Base-by-base conservation (phyloP, 192 early-diverging fungal genomes). In the Mortierella claussenii region DNA sequence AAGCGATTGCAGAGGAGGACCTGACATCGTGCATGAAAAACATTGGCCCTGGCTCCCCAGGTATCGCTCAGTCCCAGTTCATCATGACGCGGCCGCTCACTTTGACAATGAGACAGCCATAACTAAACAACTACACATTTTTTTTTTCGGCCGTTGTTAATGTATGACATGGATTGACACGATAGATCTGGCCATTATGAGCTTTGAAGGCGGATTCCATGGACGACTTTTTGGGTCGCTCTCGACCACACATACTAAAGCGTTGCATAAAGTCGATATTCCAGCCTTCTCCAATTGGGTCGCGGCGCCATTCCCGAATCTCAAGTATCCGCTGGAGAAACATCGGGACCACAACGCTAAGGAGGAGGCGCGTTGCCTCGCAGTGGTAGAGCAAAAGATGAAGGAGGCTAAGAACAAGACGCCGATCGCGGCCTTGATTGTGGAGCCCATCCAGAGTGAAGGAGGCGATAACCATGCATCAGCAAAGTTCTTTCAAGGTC, bases 401-500 rank as follows among this genome's bases (percentile, higher is more conserved):
- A 65, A 80, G 45, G 68, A 71, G 0, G 66, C 80, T 34, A 69
- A 71, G n/a, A 65, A 79, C 34, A 69, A 71, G 17, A 62, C 80
- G 23, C 88, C 89, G 5, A 69, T 92, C 33, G 91, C 88, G 0
- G 91, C 89, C 0, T 60, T 91, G 31, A 80, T 92, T 40, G 80
- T 92, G 12, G 91, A 92, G 56, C 91, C 91, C 0, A 83, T 92
- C 43, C 91, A 92, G 66, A 87, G 86, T 45, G 91, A 92, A 62
- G 91, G 91, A 31, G 91, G 91, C n/a, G 91, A 92, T 36, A 81
- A 87, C 42, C 83, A 84, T 61, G 91, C 91, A 5, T 91, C 89
- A 17, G 64, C 89, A 17, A 63, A 66, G 15, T 92, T 88, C 69
- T 92, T 92, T 82, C 88, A 83, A 18, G 82, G 64, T 4, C 71